Evolutionary conservation across 2,329 filamentous ascomycete species (phyloP).

Genomic region (Pseudopyricularia cyperi): DNA sequence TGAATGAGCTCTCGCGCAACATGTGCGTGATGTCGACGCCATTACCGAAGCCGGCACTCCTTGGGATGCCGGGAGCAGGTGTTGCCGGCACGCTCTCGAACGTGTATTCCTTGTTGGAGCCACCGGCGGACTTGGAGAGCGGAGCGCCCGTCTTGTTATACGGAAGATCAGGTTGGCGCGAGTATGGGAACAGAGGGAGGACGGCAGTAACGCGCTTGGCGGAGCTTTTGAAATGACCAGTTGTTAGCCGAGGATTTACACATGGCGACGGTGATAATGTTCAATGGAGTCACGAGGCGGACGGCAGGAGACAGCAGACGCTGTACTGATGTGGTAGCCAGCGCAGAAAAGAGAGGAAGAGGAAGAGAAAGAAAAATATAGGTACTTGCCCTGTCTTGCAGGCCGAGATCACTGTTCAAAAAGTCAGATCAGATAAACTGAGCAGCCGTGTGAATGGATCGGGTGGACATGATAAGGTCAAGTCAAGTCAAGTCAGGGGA

Average conservation of each 20-base stretch:
- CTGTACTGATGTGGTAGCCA: conserved; percentile 25
- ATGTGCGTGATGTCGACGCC: conserved; percentile 63
- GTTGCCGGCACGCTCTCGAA: conserved; percentile 90
- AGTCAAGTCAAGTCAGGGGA: no score
- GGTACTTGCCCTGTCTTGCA: conserved; percentile 50
- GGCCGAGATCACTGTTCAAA: conserved; percentile 61
- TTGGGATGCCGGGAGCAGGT: conserved; percentile 58
- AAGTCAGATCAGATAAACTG: conserved; percentile 1
- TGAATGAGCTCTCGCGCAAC: conserved; percentile 53
- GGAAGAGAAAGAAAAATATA: neutral
- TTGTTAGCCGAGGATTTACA: neutral
- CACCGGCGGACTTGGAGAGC: conserved; percentile 44
- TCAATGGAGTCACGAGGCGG: neutral
- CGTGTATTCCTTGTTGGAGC: conserved; percentile 51
- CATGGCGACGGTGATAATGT: neutral
- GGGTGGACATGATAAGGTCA: neutral
- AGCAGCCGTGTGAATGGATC: neutral
- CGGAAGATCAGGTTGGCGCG: conserved; percentile 85
- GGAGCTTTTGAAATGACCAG: conserved; percentile 27
- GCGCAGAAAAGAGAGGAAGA: conserved; percentile 55
- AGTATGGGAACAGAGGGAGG: conserved; percentile 92
- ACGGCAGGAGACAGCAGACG: neutral
- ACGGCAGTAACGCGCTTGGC: conserved; percentile 89
- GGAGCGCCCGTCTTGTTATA: conserved; percentile 95
- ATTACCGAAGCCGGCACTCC: conserved; percentile 51